These are phyloP conservation scores for Naegleria lovaniensis DNA, from an alignment of 208 protist species.

Conservation along the genomic window DNA sequence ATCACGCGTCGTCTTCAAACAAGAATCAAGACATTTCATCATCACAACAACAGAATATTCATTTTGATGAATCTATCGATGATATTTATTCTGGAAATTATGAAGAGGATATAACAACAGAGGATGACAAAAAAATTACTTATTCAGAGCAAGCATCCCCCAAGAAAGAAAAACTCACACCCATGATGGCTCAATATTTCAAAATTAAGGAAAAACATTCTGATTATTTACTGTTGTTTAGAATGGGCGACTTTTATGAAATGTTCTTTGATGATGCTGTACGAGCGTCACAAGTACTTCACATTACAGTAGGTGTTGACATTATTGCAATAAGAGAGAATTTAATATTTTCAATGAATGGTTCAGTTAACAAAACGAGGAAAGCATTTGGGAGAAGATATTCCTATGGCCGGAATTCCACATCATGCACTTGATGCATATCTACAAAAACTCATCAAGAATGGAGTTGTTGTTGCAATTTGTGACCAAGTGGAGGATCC, in stretches of 20 bases:
- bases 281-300: slow-evolving; percentile 31
- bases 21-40: no score
- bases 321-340: neutral
- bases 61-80: no score
- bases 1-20: no score
- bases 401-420: slow-evolving; percentile 46
- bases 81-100: no score
- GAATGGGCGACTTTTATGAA: slow-evolving; percentile 49
- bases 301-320: slow-evolving; percentile 38
- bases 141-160: no score
- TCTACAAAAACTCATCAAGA: slow-evolving; percentile 37
- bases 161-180: neutral
- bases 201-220: slow-evolving; percentile 30
- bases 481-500: slow-evolving; percentile 45
- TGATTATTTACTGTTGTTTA: slow-evolving; percentile 41
- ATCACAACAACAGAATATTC: no score
- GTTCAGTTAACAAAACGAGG: slow-evolving; percentile 42
- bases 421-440: slow-evolving; percentile 38
- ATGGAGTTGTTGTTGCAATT: slow-evolving; percentile 38
- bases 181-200: slow-evolving; percentile 15
- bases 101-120: no score
- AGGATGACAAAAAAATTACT: no score
- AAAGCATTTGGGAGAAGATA: slow-evolving; percentile 24
- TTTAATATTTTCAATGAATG: no score
- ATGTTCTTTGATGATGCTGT: slow-evolving; percentile 49